These are phyloP conservation scores for Parachlorella kessleri DNA, from an alignment of 139 green algal species.

Conservation along the genomic window DNA sequence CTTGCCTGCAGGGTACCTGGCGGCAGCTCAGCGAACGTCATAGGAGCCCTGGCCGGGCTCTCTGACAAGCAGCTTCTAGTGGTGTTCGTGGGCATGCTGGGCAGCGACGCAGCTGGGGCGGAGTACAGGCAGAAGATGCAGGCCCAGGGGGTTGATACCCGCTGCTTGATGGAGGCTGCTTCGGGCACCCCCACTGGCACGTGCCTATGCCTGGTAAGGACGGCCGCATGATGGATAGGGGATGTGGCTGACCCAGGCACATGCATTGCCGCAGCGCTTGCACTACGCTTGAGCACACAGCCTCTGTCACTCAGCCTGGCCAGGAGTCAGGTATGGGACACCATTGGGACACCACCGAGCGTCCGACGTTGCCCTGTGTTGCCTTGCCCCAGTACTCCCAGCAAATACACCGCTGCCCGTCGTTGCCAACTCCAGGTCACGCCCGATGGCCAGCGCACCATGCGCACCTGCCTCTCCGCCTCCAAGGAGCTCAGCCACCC, in stretches of 20 bases:
- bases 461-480: slow-evolving; percentile 87
- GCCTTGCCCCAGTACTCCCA: neutral
- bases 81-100: slow-evolving; percentile 72
- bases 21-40: slow-evolving; percentile 84
- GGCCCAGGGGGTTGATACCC: slow-evolving; percentile 50
- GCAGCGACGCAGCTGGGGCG: slow-evolving; percentile 51
- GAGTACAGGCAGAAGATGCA: slow-evolving; percentile 63
- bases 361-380: neutral
- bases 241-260: no score
- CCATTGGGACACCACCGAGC: no score
- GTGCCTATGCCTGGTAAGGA: slow-evolving; percentile 71
- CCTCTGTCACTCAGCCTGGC: no score
- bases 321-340: no score
- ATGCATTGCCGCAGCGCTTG: no score
- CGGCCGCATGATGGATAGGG: no score
- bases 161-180: slow-evolving; percentile 53
- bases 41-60: slow-evolving; percentile 44
- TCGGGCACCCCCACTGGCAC: slow-evolving; percentile 43
- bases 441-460: slow-evolving; percentile 87
- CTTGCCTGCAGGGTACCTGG: slow-evolving; percentile 55
- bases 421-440: slow-evolving; percentile 49
- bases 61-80: neutral
- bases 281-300: no score
- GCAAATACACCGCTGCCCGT: no score
- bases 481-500: slow-evolving; percentile 54